phyloP scores from a whole-genome alignment of 2,329 filamentous ascomycete genomes.

The Alternaria atra region DNA sequence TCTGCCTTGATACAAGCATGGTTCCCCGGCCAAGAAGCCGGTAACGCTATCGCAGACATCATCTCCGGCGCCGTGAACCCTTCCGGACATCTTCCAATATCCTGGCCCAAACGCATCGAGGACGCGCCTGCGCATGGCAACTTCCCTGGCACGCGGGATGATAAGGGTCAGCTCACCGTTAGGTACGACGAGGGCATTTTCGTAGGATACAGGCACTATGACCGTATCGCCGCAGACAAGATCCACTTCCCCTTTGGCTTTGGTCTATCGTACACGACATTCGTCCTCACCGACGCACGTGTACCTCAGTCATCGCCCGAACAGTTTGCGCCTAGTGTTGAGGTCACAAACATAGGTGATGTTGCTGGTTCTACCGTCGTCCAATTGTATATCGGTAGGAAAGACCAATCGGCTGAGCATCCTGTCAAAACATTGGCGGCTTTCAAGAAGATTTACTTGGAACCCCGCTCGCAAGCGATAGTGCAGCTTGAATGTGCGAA shows the following conservation, averaged over 20 bases:
- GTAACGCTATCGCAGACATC: conserved; percentile 54
- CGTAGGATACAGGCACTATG: conserved; percentile 66
- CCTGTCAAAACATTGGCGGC: conserved; percentile 74
- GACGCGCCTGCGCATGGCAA: conserved; percentile 49
- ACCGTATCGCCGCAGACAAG: conserved; percentile 68
- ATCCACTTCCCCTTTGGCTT: conserved; percentile 52
- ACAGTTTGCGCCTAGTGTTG: conserved; percentile 45
- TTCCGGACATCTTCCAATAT: conserved; percentile 51
- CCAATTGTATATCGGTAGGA: conserved; percentile 68
- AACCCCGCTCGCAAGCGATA: conserved; percentile 64
- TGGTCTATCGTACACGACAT: conserved; percentile 51
- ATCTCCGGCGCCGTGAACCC: conserved; percentile 53
- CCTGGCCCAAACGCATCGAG: conserved; percentile 50
- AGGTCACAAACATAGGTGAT: conserved; percentile 62
- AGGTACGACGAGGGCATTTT: conserved; percentile 63
- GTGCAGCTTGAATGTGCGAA: conserved; percentile 58
- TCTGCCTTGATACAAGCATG: conserved; percentile 53
- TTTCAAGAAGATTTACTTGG: conserved; percentile 70
- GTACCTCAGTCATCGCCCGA: conserved; percentile 68
- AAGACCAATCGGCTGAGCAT: conserved; percentile 46
- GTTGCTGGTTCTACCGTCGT: conserved; percentile 60
- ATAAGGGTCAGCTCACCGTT: conserved; percentile 67
- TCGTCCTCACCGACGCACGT: conserved; percentile 59
- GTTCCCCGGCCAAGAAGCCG: conserved; percentile 55
- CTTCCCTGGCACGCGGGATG: conserved; percentile 53